Evolutionary conservation across 768 basidiomycete genomes (phyloP).

Genomic region (Boletus subparvulus): DNA sequence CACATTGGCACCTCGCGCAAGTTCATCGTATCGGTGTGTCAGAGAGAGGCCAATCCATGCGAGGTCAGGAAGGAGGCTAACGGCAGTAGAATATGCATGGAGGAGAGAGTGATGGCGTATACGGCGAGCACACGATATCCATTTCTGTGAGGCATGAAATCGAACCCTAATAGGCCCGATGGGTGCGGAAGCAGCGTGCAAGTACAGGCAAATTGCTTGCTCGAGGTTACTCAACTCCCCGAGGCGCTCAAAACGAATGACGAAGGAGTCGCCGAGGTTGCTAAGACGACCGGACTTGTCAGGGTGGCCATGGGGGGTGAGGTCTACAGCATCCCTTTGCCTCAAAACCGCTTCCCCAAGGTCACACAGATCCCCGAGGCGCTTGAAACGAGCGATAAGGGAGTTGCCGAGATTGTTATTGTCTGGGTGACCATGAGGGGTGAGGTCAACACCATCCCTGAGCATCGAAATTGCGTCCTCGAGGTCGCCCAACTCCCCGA

Average conservation of each 20-base stretch:
- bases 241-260: neutral
- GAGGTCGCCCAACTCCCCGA: neutral
- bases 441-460: neutral
- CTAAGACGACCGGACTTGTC: neutral
- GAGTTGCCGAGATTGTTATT: neutral
- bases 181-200: neutral
- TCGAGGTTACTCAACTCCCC: neutral
- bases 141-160: slow-evolving; percentile 7
- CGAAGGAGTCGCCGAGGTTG: neutral
- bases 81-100: slow-evolving; percentile 14
- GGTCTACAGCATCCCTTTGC: neutral
- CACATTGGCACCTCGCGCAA: neutral
- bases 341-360: neutral
- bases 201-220: neutral
- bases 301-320: slow-evolving; percentile 1
- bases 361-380: neutral
- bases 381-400: neutral
- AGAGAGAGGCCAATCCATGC: slow-evolving; percentile 18
- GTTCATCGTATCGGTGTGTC: slow-evolving; percentile 12
- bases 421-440: neutral
- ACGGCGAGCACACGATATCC: slow-evolving; percentile 3
- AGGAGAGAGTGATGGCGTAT: slow-evolving; percentile 12
- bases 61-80: slow-evolving; percentile 20
- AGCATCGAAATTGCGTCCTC: neutral
- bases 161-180: neutral